Base-by-base conservation (phyloP, 805 yeast species). In the Pichia ethanolica region DNA sequence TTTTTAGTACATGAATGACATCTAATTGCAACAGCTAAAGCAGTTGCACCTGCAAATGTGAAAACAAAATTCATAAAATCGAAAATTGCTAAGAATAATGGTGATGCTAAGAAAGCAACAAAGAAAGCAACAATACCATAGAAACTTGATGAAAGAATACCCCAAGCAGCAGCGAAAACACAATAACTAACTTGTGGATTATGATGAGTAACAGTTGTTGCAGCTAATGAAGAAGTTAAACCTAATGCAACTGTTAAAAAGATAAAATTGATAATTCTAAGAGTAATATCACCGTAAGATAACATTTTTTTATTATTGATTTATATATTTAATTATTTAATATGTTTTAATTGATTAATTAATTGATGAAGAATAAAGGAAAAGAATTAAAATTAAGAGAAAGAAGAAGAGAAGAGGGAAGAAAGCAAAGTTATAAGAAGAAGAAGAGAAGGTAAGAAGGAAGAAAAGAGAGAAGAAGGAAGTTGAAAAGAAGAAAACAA, bases 31-130 rank as follows among this genome's bases (percentile, higher is more conserved):
- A 88, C 95, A 47, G 98, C 98, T 65, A 93, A 74, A 47, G 96
- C 96, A 51, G 95, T 82, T 62, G 90, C 98, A 57, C 88, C 98
- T 45, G 98, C 82, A 69, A 93, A 88, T 50, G 96, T 82, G 82
- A 93, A 93, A 59, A 90, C 86, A 60, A 82, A 71, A 78, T 89
- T 89, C 71, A 93, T 74, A 73, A 89, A 83, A 75, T 93, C 99
- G 64, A 88, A 72, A 49, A 72, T 60, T 52, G 84, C 81, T 65
- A 88, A 69, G 59, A 90, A 68, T 46, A 87, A 68, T 58, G 98
- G 98, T 85, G 95, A 86, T 40, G 96, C 95, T 54, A 91, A 75
- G 60, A 81, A 81, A 53, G 82, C 79, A 58, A 88, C 62, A 60
- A 93, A 81, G 73, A 78, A 81, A 38, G 97, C 96, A 46, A 78